Percentiles rank a stretch among this genome's conserved stretches.
These are phyloP conservation scores for Penicillium sp. DNA, from an alignment of 2,329 filamentous ascomycete species.

Conservation along the genomic window DNA sequence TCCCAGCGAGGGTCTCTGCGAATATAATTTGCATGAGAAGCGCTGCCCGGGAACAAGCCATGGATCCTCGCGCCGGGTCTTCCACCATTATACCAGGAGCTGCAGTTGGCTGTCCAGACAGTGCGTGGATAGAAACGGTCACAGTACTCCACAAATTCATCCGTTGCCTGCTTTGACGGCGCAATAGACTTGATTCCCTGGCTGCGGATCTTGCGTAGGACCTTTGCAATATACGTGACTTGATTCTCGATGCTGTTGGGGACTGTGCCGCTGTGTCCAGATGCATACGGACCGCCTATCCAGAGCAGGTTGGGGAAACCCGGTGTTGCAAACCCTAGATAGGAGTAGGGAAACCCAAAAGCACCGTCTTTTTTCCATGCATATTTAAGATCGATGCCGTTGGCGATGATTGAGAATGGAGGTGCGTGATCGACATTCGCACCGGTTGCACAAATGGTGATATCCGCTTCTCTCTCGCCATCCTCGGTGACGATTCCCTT, in stretches of 20 bases:
- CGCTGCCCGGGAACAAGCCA: constrained; percentile 66
- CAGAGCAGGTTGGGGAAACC: constrained; percentile 66
- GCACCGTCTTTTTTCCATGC: constrained; percentile 55
- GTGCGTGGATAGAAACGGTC: constrained; percentile 51
- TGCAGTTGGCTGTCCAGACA: constrained; percentile 53
- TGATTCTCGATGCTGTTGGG: constrained; percentile 65
- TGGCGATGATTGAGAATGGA: constrained; percentile 56
- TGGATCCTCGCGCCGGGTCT: constrained; percentile 60
- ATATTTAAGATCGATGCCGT: constrained; percentile 51
- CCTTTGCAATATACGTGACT: constrained; percentile 60
- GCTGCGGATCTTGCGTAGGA: constrained; percentile 61
- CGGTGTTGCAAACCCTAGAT: constrained; percentile 60
- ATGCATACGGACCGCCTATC: constrained; percentile 57
- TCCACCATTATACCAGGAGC: constrained; percentile 68
- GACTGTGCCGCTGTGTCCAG: constrained; percentile 60
- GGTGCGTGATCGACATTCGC: constrained; percentile 58
- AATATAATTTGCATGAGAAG: constrained; percentile 57
- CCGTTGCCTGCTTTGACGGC: constrained; percentile 56
- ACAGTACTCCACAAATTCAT: constrained; percentile 49
- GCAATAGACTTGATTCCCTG: constrained; percentile 62
- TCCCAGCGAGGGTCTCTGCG: constrained; percentile 56
- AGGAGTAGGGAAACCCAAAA: constrained; percentile 63
- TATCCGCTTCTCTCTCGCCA: constrained; percentile 58
- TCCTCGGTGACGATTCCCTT: constrained; percentile 59
- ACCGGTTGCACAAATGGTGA: constrained; percentile 65